These are phyloP conservation scores for Tagetes erecta DNA, from an alignment of 129 eudicot species.

Conservation along the genomic window DNA sequence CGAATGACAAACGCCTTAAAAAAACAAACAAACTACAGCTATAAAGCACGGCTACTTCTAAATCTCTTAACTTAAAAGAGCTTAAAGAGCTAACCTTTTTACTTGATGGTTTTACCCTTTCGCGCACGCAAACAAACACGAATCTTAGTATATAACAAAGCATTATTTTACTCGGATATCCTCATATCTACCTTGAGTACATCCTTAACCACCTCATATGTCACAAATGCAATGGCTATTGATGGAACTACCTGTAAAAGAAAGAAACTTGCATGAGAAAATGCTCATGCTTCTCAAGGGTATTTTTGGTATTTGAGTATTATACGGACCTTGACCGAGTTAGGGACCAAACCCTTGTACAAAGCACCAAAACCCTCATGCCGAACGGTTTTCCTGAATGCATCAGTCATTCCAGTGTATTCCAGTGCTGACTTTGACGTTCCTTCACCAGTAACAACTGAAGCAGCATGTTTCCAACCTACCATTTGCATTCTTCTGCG, in stretches of 20 bases:
- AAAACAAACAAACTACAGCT: constrained; percentile 19
- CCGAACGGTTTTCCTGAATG: constrained; percentile 84
- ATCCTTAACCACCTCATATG: constrained; percentile 90
- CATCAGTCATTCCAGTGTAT: constrained; percentile 86
- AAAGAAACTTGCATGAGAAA: constrained; percentile 8
- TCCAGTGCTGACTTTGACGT: constrained; percentile 68
- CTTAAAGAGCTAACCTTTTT: constrained; percentile 1
- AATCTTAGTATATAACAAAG: neutral
- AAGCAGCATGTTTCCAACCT: constrained; percentile 90
- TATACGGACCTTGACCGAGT: constrained; percentile 91
- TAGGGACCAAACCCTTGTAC: constrained; percentile 97
- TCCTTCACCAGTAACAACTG: constrained; percentile 79
- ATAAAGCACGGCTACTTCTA: constrained; percentile 24
- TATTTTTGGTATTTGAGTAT: constrained; percentile 1
- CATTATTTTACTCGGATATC: constrained; percentile 66
- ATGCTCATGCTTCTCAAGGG: neutral
- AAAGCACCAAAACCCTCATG: constrained; percentile 85
- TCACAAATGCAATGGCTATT: constrained; percentile 95
- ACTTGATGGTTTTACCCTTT: constrained; percentile 25
- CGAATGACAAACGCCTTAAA: constrained; percentile 23
- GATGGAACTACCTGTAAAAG: constrained; percentile 82
- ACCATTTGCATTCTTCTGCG: constrained; percentile 98
- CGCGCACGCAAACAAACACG: constrained; percentile 22
- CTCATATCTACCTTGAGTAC: constrained; percentile 84
- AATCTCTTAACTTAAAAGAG: constrained; percentile 29